Conservation (phyloP, 2,329 filamentous ascomycete species). For the Fusarium bulbicola region DNA sequence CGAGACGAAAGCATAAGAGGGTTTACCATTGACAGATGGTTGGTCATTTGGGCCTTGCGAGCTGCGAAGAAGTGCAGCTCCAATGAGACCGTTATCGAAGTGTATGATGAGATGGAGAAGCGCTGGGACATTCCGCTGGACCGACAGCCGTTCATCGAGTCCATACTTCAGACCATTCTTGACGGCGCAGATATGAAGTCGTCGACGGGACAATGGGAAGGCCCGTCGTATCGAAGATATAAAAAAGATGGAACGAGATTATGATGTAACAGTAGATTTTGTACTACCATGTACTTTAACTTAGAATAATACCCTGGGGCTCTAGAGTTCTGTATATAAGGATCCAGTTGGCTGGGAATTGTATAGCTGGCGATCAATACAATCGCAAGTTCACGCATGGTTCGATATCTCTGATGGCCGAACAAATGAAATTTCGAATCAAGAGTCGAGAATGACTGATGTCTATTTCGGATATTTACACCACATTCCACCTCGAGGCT, state of each 20-base stretch:
- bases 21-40: slow-evolving; percentile 66
- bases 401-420: background rate
- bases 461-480: slow-evolving; percentile 50
- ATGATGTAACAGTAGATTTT: slow-evolving; percentile 40
- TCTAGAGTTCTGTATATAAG: slow-evolving; percentile 22
- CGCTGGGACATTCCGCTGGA: slow-evolving; percentile 57
- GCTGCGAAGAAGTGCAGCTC: slow-evolving; percentile 72
- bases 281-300: slow-evolving; percentile 39
- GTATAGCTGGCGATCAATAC: background rate
- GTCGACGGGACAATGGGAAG: slow-evolving; percentile 37
- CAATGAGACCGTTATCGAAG: slow-evolving; percentile 59
- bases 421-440: slow-evolving; percentile 41
- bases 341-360: background rate
- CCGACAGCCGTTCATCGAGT: slow-evolving; percentile 58
- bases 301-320: slow-evolving; percentile 38
- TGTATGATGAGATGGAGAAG: slow-evolving; percentile 60
- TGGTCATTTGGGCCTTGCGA: slow-evolving; percentile 67
- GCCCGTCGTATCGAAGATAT: slow-evolving; percentile 32
- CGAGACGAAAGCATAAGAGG: slow-evolving; percentile 57
- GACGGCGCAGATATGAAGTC: slow-evolving; percentile 46
- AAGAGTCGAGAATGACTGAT: slow-evolving; percentile 42
- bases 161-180: slow-evolving; percentile 55
- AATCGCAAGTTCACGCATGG: slow-evolving; percentile 2
- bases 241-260: slow-evolving; percentile 44
- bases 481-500: slow-evolving; percentile 39